phyloP scores from a whole-genome alignment of 176 grass and related monocot genomes.

The Pontederia crassipes region DNA sequence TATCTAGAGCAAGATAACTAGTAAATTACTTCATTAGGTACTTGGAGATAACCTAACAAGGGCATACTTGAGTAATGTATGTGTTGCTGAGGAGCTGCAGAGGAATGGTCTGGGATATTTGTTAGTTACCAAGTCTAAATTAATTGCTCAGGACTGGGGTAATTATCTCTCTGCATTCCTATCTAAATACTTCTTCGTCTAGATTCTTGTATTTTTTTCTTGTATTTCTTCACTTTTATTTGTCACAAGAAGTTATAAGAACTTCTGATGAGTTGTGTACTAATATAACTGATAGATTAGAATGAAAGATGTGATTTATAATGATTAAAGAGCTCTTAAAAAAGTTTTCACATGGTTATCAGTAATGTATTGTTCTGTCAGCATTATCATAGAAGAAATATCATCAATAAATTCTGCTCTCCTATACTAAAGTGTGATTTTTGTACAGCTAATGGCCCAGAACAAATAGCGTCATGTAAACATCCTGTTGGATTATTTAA shows the following conservation, averaged over 20 bases:
- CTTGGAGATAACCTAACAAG: slow-evolving; percentile 38
- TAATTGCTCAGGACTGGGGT: slow-evolving; percentile 71
- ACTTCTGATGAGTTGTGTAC: background rate
- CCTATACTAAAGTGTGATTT: no score
- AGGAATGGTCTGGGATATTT: slow-evolving; percentile 72
- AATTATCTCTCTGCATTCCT: background rate
- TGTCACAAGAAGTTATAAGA: background rate
- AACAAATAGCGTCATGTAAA: no score
- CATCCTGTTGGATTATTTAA: no score
- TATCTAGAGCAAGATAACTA: slow-evolving; percentile 8
- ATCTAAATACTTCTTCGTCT: no score
- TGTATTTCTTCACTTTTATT: background rate
- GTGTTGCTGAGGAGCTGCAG: slow-evolving; percentile 79
- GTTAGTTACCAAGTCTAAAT: slow-evolving; percentile 67
- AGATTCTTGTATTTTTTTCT: background rate
- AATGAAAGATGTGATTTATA: no score
- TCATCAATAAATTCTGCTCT: no score
- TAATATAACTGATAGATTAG: no score
- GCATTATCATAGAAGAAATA: no score
- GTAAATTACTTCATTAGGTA: slow-evolving; percentile 39
- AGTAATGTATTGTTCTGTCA: no score
- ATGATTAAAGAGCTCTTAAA: no score
- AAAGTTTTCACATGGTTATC: no score
- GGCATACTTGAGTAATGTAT: slow-evolving; percentile 77
- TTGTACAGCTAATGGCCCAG: no score